Base-by-base conservation (phyloP, 352 stramenopile species). In the Pythium periplocum region DNA sequence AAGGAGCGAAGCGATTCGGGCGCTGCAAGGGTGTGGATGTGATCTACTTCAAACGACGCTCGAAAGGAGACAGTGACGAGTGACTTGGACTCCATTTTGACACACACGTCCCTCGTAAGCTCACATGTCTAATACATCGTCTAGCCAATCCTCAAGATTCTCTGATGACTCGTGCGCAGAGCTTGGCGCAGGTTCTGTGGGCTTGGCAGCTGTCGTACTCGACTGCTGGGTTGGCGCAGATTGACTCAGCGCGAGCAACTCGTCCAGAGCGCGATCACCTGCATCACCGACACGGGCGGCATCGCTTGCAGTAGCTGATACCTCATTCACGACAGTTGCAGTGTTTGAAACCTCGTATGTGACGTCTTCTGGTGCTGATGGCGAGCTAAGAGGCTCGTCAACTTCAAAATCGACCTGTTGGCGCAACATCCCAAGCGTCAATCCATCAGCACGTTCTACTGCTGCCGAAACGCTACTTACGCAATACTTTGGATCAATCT, bases 21-120 rank as follows among this genome's bases (percentile, higher is more conserved):
- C 61, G 81, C 40, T 92, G 78, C 64, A 90, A 89, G 45, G 82
- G 78, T n/a, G 82, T 92, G 4, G 82, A 92, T 45, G 75, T 87
- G 51, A 90, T 92, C 45, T 92, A 90, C 68, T 87, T 92, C 46
- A 55, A 68, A 45, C 47, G 70, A 64, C 49, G 17, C 17, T 26
- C 17, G 17, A 48, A 48, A 31, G 6, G 43, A 48, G 10, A 31
- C 9, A 48, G 11, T 26, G 44, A 36, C 33, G 2, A 48, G 11
- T 42, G 17, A 50, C 4, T 33, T 37, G 9, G 11, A 57, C 42
- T 0, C 7, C 40, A 26, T 26, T 26, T 26, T 26, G 17, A 26
- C 17, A 26, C 17, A 26, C 17, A 26, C 17, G 17, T 26, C 17
- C 17, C 17, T 26, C 17, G 17, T 26, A 26, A 38, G 12, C 30